Conservation (phyloP, 2,329 filamentous ascomycete species). For the Myriosclerotinia duriaeana region DNA sequence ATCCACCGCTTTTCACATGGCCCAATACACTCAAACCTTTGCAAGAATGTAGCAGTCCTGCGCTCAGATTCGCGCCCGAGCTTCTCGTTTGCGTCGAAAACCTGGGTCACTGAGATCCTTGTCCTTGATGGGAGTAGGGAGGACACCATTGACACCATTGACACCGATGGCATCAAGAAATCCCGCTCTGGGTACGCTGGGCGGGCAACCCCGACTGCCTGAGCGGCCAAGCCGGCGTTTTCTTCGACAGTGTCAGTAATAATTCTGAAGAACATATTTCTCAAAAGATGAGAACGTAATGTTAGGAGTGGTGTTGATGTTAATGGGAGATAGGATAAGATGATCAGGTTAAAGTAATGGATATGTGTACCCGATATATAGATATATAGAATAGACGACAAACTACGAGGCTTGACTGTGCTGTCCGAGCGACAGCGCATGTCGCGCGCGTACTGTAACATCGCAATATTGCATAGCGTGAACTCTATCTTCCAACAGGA, state of each 20-base stretch:
- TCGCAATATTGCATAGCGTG: too few species aligned
- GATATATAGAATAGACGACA: too few species aligned
- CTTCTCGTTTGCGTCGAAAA: neutral
- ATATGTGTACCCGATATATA: too few species aligned
- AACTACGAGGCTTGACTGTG: too few species aligned
- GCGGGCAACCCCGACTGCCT: neutral
- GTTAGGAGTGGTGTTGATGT: too few species aligned
- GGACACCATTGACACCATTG: neutral
- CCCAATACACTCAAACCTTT: neutral
- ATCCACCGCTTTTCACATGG: neutral
- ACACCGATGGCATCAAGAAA: neutral
- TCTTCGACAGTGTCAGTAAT: neutral
- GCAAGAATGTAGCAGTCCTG: neutral
- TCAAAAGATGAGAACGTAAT: neutral
- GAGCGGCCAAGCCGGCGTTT: neutral
- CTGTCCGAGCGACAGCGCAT: too few species aligned
- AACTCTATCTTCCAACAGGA: too few species aligned
- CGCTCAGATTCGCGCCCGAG: neutral
- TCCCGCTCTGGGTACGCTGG: neutral
- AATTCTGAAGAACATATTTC: neutral
- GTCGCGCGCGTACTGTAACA: too few species aligned
- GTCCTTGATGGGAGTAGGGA: neutral
- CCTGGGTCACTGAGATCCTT: neutral
- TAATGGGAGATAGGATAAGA: neutral
- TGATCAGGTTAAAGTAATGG: too few species aligned